Conservation (phyloP, 2,329 filamentous ascomycete species). For the Fusarium sp. region DNA sequence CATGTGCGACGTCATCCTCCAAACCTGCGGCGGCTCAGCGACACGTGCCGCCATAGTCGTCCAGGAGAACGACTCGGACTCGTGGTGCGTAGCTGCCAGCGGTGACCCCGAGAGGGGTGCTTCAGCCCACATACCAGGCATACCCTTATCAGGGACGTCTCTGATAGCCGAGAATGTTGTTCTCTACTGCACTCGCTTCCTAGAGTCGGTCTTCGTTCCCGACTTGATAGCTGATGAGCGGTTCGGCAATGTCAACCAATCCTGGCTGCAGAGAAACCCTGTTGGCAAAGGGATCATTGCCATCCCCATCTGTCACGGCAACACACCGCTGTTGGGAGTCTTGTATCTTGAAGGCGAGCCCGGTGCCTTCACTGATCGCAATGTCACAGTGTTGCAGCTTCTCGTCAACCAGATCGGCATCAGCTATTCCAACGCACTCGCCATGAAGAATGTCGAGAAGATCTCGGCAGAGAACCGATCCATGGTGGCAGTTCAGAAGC, state of each 20-base stretch:
- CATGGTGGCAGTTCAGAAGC: slow-evolving; percentile 83
- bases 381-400: slow-evolving; percentile 74
- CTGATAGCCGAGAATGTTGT: slow-evolving; percentile 82
- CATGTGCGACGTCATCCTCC: slow-evolving; percentile 84
- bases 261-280: slow-evolving; percentile 76
- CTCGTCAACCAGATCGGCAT: slow-evolving; percentile 84
- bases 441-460: slow-evolving; percentile 79
- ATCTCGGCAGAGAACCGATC: slow-evolving; percentile 82
- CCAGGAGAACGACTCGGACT: slow-evolving; percentile 71
- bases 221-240: slow-evolving; percentile 81
- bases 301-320: slow-evolving; percentile 82
- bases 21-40: slow-evolving; percentile 78
- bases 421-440: slow-evolving; percentile 75
- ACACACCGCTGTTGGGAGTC: slow-evolving; percentile 77
- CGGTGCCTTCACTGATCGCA: slow-evolving; percentile 81
- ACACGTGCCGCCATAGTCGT: slow-evolving; percentile 80
- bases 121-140: slow-evolving; percentile 72
- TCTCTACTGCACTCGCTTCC: slow-evolving; percentile 80
- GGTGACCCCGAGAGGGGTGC: slow-evolving; percentile 78
- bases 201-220: slow-evolving; percentile 79
- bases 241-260: slow-evolving; percentile 79
- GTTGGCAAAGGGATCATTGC: slow-evolving; percentile 81
- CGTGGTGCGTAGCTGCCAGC: slow-evolving; percentile 80
- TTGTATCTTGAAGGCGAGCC: slow-evolving; percentile 82
- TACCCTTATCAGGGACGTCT: slow-evolving; percentile 73